Conservation (phyloP, 768 basidiomycete genomes). For the Cubamyces sp. region DNA sequence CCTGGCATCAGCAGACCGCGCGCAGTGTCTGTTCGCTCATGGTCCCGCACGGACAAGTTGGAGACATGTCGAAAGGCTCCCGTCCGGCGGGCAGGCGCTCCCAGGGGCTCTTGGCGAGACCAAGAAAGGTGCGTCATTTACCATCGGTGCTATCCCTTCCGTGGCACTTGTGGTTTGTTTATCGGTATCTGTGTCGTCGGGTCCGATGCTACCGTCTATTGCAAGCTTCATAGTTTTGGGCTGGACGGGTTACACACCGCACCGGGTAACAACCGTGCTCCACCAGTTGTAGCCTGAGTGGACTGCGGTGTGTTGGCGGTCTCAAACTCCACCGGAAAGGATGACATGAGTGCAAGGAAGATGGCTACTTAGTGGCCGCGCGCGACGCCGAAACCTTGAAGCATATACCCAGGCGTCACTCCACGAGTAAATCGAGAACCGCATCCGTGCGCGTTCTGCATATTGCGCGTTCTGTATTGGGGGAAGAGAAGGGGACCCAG, state of each 20-base stretch:
- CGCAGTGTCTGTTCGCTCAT: neutral
- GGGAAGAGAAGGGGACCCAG: neutral
- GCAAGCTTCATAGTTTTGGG: neutral
- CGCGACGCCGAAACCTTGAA: neutral
- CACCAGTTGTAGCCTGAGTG: too few species aligned
- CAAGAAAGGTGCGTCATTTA: neutral
- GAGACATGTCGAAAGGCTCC: conserved; percentile 8
- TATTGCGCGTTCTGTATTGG: neutral
- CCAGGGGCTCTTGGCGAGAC: neutral
- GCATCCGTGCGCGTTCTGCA: too few species aligned
- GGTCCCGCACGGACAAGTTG: neutral
- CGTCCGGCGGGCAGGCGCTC: neutral
- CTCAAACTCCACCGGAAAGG: neutral
- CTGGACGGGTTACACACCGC: neutral
- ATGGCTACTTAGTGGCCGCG: too few species aligned
- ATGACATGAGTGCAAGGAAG: too few species aligned
- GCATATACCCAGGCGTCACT: neutral
- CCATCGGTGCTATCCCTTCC: neutral
- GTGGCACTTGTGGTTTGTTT: too few species aligned
- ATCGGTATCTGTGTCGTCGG: too few species aligned
- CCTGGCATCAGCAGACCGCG: conserved; percentile 5
- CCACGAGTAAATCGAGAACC: neutral
- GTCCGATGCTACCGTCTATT: too few species aligned
- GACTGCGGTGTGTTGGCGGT: neutral
- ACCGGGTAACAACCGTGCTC: too few species aligned